A percentile compares a stretch with the other conserved stretches of the same genome.
These are phyloP conservation scores for Venturia carpophila DNA, from an alignment of 2,329 filamentous ascomycete genomes.

Conservation along the genomic window DNA sequence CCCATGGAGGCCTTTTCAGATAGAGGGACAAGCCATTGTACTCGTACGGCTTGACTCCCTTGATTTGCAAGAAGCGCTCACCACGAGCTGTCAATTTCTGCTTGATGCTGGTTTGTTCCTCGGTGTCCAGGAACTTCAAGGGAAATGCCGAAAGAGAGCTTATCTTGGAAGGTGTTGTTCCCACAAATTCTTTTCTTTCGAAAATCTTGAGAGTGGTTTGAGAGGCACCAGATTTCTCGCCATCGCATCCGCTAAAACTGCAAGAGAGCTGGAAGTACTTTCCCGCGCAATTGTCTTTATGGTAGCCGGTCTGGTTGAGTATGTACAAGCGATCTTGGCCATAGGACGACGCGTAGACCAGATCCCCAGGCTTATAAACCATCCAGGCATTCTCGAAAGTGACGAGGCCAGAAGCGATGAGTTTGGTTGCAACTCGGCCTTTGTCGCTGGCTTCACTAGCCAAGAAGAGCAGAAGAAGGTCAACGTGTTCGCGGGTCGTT, in stretches of 20 bases:
- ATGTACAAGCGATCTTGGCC: conserved; percentile 28
- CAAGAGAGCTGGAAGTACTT: conserved; percentile 26
- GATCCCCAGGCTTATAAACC: conserved; percentile 25
- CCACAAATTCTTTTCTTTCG: conserved; percentile 21
- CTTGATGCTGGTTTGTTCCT: conserved; percentile 18
- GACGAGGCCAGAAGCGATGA: conserved; percentile 20
- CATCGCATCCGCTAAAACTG: conserved; percentile 31
- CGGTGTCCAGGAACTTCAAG: conserved; percentile 10
- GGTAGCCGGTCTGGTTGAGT: conserved; percentile 27
- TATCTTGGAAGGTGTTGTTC: conserved; percentile 19
- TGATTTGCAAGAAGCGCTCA: conserved; percentile 21
- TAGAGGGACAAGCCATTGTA: conserved; percentile 24
- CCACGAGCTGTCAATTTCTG: conserved; percentile 21
- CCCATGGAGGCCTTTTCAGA: conserved; percentile 23
- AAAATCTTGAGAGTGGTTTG: conserved; percentile 19
- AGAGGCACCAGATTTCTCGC: conserved; percentile 24
- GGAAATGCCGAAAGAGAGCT: conserved; percentile 18
- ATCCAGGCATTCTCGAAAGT: conserved; percentile 23
- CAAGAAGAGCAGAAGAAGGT: conserved; percentile 24
- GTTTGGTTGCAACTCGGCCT: conserved; percentile 19
- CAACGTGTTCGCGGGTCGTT: conserved; percentile 22
- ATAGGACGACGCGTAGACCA: conserved; percentile 25
- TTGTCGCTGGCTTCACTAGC: conserved; percentile 22
- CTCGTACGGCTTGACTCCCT: conserved; percentile 19
- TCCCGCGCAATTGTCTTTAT: conserved; percentile 22